Base-by-base conservation (phyloP, 2,329 filamentous ascomycete species). In the Seiridium cupressi region DNA sequence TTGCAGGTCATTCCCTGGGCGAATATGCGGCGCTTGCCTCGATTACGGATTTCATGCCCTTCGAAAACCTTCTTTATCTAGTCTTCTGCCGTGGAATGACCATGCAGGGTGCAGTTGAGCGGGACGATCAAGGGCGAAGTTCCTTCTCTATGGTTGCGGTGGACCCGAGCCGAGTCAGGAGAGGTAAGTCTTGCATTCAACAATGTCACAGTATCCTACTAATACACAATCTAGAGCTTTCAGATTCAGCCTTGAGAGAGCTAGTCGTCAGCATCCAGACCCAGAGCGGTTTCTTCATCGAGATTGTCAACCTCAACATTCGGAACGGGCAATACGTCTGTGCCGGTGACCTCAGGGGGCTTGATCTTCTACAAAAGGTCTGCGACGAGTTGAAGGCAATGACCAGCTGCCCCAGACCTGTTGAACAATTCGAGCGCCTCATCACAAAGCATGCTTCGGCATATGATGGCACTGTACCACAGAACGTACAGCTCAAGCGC, bases 341-440 rank as follows among this genome's bases (percentile, higher is more conserved):
- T 48, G 73, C 75, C 3, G 75, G 74, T 32, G 69, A 72, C 82
- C 51, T 67, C 13, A 63, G 64, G 5, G 64, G 61, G 8, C 63
- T 68, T 2, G 65, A 68, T 40, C 58, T 66, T 18, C 57, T 68
- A 3, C 63, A 63, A 74, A 86, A 89, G 65, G 89, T 89, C 35
- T 89, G 91, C 71, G 89, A 89, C 46, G 90, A 88, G 53, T 91
- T 92, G 66, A 57, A 57, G 40, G 55, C 34, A 4, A n/a, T 57
- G 42, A 89, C 44, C 13, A 31, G n/a, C 32, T 36, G 31, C 5
- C 3, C 56, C 3, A 31, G 11, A 26, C 35, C 44, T 5, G 34
- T 34, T 13, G 44, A 51, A n/a, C 35, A 46, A 7, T 44, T 38
- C 26, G 26, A 88, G 48, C 84, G 34, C 58, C 46, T n/a, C 38